Evolutionary conservation across 2,329 filamentous ascomycete species (phyloP), one percentile per base, ranked within the genome.

Genomic region (Cladosporium sp.): DNA sequence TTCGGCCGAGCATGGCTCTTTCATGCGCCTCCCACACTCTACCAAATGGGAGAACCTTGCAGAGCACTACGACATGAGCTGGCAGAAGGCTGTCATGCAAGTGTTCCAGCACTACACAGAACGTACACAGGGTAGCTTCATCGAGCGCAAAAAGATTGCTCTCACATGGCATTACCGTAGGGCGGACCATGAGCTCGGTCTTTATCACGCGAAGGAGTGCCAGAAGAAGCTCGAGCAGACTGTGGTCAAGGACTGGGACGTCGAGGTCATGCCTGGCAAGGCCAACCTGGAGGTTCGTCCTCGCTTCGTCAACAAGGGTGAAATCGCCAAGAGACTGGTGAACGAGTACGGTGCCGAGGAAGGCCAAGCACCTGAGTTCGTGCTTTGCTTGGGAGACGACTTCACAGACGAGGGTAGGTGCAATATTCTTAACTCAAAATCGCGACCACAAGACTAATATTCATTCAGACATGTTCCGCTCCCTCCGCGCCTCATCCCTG

Each of bases 131-230:
- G 94, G 90, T 88, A 93, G 91, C 0, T 96, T 95, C 70, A 91
- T 97, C 60, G 94, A 99, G 74, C 85, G 88, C 60, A 99, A 99
- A 76, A 88, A 91, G 62, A 94, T 95, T 62, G 92, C 94, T 4
- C 77, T 97, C 49, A 97, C 94, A 3, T 97, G 94, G 94, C 94
- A 99, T 71, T 99, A 97, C 74, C 90, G 94, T 39, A 85, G 90
- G 25, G 91, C 91, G 1, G 91, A 97, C 68, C 91, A 90, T 0
- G 90, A 95, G 65, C 89, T 89, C 62, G 93, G 91, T 17, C 75
- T 84, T 0, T 89, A 90, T 74, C 89, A 93, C 76, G 86, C 92
- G 4, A 83, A 81, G 22, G 87, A 92, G 70, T 95, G 91, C 68
- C 87, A 91, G 63, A 88, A 88, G 71, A 85, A 92, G 63, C 83